phyloP scores from a whole-genome alignment of 164 flowering plant genomes.

The Berberis vulgaris region DNA sequence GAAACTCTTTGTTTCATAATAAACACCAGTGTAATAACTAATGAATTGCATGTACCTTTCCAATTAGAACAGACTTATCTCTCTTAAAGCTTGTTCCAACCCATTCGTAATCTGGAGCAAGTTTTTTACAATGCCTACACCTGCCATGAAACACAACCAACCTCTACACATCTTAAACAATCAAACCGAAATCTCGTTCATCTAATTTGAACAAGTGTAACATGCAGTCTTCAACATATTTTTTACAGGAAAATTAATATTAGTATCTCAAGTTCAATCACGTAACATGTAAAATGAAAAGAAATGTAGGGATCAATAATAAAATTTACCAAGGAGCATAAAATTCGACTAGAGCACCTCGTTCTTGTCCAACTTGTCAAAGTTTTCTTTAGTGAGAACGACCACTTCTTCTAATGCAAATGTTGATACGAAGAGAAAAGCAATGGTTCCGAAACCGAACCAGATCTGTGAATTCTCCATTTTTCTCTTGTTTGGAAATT shows the following conservation, averaged over 20 bases:
- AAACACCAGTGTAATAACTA: neutral
- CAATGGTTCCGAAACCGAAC: conserved; percentile 27
- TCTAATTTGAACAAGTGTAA: neutral
- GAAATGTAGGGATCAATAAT: too few relatives aligned
- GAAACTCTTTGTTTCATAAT: neutral
- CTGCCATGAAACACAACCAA: conserved; percentile 23
- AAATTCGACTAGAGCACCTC: conserved; percentile 91
- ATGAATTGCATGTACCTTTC: conserved; percentile 44
- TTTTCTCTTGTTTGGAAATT: neutral
- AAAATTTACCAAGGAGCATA: conserved; percentile 84
- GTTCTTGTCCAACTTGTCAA: conserved; percentile 81
- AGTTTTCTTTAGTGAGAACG: conserved; percentile 49
- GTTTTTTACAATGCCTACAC: conserved; percentile 99
- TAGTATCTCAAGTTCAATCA: neutral
- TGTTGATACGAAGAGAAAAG: conserved; percentile 25
- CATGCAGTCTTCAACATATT: neutral
- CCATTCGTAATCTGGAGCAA: conserved; percentile 95
- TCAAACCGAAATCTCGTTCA: neutral
- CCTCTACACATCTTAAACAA: neutral
- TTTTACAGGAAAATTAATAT: too few relatives aligned
- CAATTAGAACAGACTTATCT: conserved; percentile 84
- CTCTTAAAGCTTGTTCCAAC: conserved; percentile 88
- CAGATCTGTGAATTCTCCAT: conserved; percentile 57
- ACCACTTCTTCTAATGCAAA: conserved; percentile 46
- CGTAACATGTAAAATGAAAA: neutral